These are phyloP conservation scores for Platismatia glauca DNA, from an alignment of 495 filamentous ascomycete species.

Conservation along the genomic window DNA sequence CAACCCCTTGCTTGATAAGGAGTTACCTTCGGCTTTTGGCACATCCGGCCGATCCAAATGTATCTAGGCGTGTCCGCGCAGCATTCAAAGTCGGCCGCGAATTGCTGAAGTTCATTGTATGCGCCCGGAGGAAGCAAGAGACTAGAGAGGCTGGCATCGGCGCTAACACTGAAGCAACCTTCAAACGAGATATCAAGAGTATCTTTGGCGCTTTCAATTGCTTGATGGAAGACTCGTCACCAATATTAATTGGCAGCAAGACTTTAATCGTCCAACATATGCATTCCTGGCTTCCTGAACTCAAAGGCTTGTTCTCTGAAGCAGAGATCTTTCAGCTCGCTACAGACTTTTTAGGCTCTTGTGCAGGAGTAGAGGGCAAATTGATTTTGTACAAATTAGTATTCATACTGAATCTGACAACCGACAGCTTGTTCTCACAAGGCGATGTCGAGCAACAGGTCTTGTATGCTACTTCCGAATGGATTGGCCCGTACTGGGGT, in stretches of 20 bases:
- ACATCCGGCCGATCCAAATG: slow-evolving; percentile 68
- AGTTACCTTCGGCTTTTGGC: slow-evolving; percentile 76
- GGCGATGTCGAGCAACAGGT: slow-evolving; percentile 64
- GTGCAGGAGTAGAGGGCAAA: slow-evolving; percentile 79
- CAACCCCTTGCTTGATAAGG: slow-evolving; percentile 79
- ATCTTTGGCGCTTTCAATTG: slow-evolving; percentile 85
- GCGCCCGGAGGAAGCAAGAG: slow-evolving; percentile 77
- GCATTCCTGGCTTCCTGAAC: slow-evolving; percentile 89
- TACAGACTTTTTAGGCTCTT: slow-evolving; percentile 88
- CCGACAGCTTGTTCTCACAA: slow-evolving; percentile 66
- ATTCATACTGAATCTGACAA: slow-evolving; percentile 81
- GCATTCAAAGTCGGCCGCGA: slow-evolving; percentile 93
- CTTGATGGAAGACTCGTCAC: slow-evolving; percentile 78
- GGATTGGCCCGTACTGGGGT: slow-evolving; percentile 95
- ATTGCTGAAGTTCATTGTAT: slow-evolving; percentile 90
- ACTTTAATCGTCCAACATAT: slow-evolving; percentile 95
- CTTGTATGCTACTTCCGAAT: slow-evolving; percentile 73
- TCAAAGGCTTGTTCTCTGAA: slow-evolving; percentile 62
- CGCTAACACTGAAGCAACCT: slow-evolving; percentile 67
- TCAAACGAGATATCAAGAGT: slow-evolving; percentile 71
- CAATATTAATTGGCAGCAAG: slow-evolving; percentile 83
- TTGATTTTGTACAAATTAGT: slow-evolving; percentile 90
- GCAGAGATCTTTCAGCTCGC: slow-evolving; percentile 88
- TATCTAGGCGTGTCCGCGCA: slow-evolving; percentile 73
- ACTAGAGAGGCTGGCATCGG: slow-evolving; percentile 83